Percentiles rank a stretch among this genome's conserved stretches.
phyloP scores from a whole-genome alignment of 31 red algal species.

The Porphyra umbilicalis region DNA sequence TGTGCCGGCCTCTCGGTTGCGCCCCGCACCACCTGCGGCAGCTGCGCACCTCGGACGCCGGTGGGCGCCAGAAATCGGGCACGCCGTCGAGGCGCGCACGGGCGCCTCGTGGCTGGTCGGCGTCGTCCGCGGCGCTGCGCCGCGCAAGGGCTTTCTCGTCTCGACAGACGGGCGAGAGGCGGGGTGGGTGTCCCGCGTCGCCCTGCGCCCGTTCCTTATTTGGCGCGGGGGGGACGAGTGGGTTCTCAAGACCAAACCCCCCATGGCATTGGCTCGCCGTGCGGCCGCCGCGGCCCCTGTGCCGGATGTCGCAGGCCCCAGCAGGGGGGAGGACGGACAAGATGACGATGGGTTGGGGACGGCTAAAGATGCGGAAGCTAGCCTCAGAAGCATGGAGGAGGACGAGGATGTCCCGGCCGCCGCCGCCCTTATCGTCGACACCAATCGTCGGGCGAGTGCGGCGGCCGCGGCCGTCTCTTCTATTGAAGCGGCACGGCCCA shows the following conservation, averaged over 20 bases:
- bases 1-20: constrained; percentile 29
- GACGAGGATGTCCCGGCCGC: no score
- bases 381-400: no score
- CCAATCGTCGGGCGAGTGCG: no score
- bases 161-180: constrained; percentile 33
- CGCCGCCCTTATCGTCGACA: no score
- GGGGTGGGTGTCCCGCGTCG: constrained; percentile 34
- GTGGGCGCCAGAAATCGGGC: constrained; percentile 61
- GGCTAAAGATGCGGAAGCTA: no score
- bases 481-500: no score
- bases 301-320: no score
- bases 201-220: constrained; percentile 49
- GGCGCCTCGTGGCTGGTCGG: constrained; percentile 47
- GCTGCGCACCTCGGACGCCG: neutral
- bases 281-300: constrained; percentile 32
- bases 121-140: constrained; percentile 31
- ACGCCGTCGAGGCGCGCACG: constrained; percentile 57
- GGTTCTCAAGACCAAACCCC: constrained; percentile 63
- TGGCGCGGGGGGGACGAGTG: constrained; percentile 57
- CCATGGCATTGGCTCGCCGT: constrained; percentile 36
- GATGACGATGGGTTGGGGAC: no score
- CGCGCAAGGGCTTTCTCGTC: constrained; percentile 64
- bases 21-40: constrained; percentile 34
- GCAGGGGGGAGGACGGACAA: no score
- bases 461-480: no score